Evolutionary conservation across 2,329 filamentous ascomycete species (phyloP).

Genomic region (Hymenotorrendiella dingleyae): DNA sequence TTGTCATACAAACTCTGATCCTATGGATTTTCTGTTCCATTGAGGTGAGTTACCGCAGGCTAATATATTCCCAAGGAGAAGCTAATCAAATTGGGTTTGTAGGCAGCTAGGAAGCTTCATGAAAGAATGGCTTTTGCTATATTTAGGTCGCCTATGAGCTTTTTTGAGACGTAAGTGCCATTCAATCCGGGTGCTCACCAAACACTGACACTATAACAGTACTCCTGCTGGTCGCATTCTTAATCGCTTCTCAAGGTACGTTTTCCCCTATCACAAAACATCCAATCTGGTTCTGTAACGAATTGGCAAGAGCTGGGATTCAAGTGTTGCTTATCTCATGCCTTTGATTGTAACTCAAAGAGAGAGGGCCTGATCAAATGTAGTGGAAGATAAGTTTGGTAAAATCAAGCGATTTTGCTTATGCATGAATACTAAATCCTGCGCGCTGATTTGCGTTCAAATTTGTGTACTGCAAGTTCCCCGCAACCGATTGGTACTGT

Average conservation of each 20-base stretch:
- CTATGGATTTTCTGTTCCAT: slow-evolving; percentile 99
- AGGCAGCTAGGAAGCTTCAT: slow-evolving; percentile 92
- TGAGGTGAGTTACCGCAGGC: slow-evolving; percentile 54
- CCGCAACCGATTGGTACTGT: slow-evolving; percentile 10
- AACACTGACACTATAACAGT: slow-evolving; percentile 12
- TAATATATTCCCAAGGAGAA: slow-evolving; percentile 17
- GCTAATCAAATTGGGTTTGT: slow-evolving; percentile 15
- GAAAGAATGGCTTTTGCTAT: slow-evolving; percentile 97
- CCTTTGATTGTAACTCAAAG: too few relatives aligned
- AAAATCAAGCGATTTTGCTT: slow-evolving; percentile 3
- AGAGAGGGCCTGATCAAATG: slow-evolving; percentile 9
- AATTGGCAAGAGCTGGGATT: too few relatives aligned
- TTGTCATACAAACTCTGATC: slow-evolving; percentile 87
- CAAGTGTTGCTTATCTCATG: too few relatives aligned
- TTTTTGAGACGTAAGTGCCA: slow-evolving; percentile 70
- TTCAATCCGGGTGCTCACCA: neutral
- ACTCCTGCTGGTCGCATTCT: slow-evolving; percentile 94
- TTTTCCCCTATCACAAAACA: too few relatives aligned
- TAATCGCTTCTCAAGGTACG: slow-evolving; percentile 88
- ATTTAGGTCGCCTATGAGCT: slow-evolving; percentile 96
- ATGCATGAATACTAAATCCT: slow-evolving; percentile 13
- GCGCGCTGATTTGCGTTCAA: slow-evolving; percentile 17
- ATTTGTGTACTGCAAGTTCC: slow-evolving; percentile 14
- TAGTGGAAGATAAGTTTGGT: slow-evolving; percentile 5
- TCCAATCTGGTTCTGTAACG: too few relatives aligned